phyloP scores from a whole-genome alignment of 768 basidiomycete genomes.

The Leucosporidium creatinivorum region DNA sequence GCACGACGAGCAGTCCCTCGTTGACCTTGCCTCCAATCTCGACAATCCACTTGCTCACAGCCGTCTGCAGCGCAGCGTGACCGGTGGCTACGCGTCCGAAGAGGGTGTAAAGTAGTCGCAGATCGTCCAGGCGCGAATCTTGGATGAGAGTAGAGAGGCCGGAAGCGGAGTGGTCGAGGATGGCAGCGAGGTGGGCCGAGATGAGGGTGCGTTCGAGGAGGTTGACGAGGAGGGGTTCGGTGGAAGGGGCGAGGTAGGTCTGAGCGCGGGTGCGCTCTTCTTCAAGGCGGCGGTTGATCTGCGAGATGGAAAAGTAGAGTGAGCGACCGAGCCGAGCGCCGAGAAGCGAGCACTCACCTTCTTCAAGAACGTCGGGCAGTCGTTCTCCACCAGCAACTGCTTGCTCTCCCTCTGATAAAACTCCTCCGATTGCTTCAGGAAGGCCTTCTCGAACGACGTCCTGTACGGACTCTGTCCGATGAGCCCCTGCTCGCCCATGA shows the following conservation, averaged over 20 bases:
- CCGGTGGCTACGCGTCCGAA: conserved; percentile 64
- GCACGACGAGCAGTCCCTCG: conserved; percentile 40
- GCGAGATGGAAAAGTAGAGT: conserved; percentile 11
- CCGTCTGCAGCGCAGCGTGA: conserved; percentile 55
- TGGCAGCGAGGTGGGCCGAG: conserved; percentile 61
- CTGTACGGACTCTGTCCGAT: conserved; percentile 56
- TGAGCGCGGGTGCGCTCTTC: conserved; percentile 77
- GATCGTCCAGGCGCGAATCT: conserved; percentile 63
- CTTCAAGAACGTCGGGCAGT: conserved; percentile 72
- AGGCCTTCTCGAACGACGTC: conserved; percentile 70
- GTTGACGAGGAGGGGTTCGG: conserved; percentile 58
- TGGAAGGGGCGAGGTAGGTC: conserved; percentile 75
- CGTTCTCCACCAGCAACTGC: conserved; percentile 61
- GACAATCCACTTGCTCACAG: conserved; percentile 64
- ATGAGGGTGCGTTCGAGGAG: conserved; percentile 74
- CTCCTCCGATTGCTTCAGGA: conserved; percentile 64
- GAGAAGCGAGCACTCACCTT: conserved; percentile 51
- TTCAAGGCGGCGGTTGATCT: conserved; percentile 76
- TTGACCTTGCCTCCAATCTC: conserved; percentile 75
- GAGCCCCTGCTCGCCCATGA: conserved; percentile 39
- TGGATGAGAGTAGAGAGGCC: conserved; percentile 86
- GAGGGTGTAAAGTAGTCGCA: conserved; percentile 70
- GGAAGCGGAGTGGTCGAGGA: conserved; percentile 72
- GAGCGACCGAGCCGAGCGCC: conserved; percentile 1
- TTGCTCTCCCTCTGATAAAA: conserved; percentile 75